phyloP scores from a whole-genome alignment of 805 yeast genomes.

The Ogataea neopini region DNA sequence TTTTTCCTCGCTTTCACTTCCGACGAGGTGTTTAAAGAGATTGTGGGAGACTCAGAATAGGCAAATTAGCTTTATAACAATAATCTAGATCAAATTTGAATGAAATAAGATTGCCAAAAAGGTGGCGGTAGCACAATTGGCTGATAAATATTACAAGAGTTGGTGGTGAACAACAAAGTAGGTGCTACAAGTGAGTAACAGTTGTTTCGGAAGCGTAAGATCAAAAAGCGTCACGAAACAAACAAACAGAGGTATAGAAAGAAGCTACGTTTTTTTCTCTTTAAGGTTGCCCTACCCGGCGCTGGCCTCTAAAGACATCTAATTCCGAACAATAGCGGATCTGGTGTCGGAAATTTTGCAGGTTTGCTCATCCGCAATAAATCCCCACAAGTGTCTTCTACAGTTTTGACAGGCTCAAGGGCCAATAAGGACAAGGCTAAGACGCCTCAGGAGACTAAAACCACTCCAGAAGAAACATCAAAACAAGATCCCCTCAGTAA shows the following conservation, averaged over 20 bases:
- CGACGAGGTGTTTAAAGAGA: constrained; percentile 5
- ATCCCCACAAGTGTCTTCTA: constrained; percentile 22
- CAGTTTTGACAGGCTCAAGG: constrained; percentile 28
- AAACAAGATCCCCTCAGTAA: constrained; percentile 13
- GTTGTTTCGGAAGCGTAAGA: constrained; percentile 5
- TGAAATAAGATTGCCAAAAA: constrained; percentile 3
- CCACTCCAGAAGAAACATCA: constrained; percentile 1
- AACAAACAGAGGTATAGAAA: constrained; percentile 5
- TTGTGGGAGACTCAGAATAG: constrained; percentile 2
- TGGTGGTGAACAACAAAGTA: not conserved
- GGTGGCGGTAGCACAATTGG: constrained; percentile 9
- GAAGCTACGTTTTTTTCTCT: not conserved
- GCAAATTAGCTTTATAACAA: not conserved
- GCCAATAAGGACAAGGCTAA: constrained; percentile 26
- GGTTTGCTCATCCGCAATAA: constrained; percentile 4
- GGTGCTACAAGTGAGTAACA: not conserved
- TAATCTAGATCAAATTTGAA: not conserved
- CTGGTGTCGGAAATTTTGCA: constrained; percentile 7
- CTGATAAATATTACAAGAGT: not conserved
- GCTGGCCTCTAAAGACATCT: constrained; percentile 4
- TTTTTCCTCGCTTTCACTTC: constrained; percentile 3
- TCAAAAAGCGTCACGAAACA: constrained; percentile 9
- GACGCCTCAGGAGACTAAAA: constrained; percentile 21
- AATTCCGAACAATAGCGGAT: not conserved
- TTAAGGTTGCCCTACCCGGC: not conserved